phyloP scores from a whole-genome alignment of 164 flowering plant species.

The Nymphaea colorata region DNA sequence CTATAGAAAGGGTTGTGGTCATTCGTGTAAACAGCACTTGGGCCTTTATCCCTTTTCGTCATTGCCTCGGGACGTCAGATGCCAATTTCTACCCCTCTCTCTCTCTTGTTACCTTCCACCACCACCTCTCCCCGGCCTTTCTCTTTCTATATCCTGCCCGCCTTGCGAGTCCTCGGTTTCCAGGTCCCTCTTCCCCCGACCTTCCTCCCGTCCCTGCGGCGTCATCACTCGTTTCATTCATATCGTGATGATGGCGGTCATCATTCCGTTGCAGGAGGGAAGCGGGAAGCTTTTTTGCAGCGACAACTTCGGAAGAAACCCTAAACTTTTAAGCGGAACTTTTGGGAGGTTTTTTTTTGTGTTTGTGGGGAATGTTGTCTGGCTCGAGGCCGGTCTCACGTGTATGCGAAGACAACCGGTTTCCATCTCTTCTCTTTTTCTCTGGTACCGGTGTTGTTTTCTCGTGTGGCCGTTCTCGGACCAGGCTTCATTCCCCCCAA shows the following conservation, averaged over 20 bases:
- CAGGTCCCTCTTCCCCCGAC: neutral
- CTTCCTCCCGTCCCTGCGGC: neutral
- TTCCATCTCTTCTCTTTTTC: neutral
- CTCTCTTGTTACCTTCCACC: neutral
- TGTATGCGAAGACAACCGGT: neutral
- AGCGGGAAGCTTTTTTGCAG: neutral
- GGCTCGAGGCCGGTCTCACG: neutral
- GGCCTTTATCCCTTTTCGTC: neutral
- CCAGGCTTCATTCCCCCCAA: conserved; percentile 1
- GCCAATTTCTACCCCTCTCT: neutral
- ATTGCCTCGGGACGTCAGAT: neutral
- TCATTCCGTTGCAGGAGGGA: neutral
- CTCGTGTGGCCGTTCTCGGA: neutral
- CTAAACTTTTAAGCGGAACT: neutral
- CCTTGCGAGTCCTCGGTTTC: neutral
- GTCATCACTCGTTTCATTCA: neutral
- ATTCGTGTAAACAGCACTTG: neutral
- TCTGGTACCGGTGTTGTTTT: neutral
- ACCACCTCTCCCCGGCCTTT: neutral
- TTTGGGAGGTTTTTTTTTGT: neutral
- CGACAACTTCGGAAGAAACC: neutral
- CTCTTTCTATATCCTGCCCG: neutral
- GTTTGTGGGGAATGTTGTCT: neutral
- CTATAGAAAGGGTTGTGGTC: neutral
- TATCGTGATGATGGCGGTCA: neutral